Evolutionary conservation across 1,284 basidiomycete species (phyloP).

Genomic region (Chiua sp.): DNA sequence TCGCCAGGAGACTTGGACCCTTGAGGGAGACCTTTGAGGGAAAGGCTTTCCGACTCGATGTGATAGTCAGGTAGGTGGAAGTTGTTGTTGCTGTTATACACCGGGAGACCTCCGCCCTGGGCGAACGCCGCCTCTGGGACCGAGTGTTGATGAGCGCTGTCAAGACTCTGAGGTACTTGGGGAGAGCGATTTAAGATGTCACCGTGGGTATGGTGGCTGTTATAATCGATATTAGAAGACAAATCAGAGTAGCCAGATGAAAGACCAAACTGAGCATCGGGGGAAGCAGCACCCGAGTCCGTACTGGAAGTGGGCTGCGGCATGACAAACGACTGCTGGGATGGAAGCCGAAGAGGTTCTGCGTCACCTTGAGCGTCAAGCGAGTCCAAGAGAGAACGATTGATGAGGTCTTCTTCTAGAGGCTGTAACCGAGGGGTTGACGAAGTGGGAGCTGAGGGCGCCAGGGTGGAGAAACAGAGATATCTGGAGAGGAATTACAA

Average conservation of each 20-base stretch:
- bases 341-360: constrained; percentile 57
- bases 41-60: constrained; percentile 42
- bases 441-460: constrained; percentile 61
- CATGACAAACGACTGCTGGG: constrained; percentile 32
- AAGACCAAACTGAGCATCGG: constrained; percentile 58
- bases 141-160: constrained; percentile 38
- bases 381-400: constrained; percentile 78
- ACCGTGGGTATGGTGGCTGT: constrained; percentile 40
- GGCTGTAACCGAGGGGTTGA: constrained; percentile 52
- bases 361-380: constrained; percentile 82
- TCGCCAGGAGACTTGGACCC: constrained; percentile 46
- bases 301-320: constrained; percentile 48
- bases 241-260: constrained; percentile 54
- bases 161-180: constrained; percentile 43
- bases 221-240: constrained; percentile 44
- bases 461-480: constrained; percentile 61
- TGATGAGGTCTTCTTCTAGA: constrained; percentile 82
- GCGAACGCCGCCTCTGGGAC: constrained; percentile 34
- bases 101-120: constrained; percentile 39
- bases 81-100: constrained; percentile 54
- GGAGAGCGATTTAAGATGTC: constrained; percentile 40
- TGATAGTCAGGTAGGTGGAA: constrained; percentile 46
- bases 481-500: constrained; percentile 33
- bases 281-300: constrained; percentile 57
- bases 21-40: constrained; percentile 43